phyloP scores from a whole-genome alignment of 371 early-diverging fungal genomes.

The Rhizopus arrhizus region DNA sequence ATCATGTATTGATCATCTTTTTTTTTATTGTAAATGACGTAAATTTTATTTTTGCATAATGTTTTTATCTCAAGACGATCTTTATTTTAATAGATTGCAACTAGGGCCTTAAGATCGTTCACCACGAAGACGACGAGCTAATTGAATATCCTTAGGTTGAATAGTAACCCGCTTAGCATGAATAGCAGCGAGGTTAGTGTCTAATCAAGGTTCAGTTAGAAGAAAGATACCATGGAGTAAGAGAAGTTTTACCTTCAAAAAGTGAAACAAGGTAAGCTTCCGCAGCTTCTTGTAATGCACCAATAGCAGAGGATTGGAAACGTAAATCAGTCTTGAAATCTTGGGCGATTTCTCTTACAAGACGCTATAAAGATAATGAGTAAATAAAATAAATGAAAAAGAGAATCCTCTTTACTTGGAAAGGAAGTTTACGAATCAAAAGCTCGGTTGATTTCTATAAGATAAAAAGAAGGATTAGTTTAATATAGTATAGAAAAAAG shows the following conservation, averaged over 20 bases:
- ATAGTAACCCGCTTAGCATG: conserved; percentile 99
- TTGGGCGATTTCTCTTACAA: conserved; percentile 93
- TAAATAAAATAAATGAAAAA: neutral
- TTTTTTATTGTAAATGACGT: too few relatives aligned
- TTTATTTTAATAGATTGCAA: too few relatives aligned
- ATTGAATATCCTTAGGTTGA: conserved; percentile 97
- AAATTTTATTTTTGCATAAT: too few relatives aligned
- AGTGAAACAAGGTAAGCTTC: conserved; percentile 95
- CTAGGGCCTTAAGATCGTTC: conserved; percentile 67
- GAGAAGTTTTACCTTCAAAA: conserved; percentile 73
- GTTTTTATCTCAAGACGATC: too few relatives aligned
- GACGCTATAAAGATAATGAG: conserved; percentile 46
- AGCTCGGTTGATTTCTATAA: conserved; percentile 87
- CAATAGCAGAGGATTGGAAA: conserved; percentile 96
- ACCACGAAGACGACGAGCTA: conserved; percentile 93
- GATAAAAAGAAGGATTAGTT: neutral
- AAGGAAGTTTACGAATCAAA: conserved; percentile 95
- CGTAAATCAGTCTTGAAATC: conserved; percentile 96
- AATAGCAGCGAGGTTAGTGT: conserved; percentile 97
- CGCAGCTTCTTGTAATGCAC: conserved; percentile 96
- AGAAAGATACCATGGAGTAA: neutral
- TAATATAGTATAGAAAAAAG: neutral
- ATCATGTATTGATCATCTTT: too few relatives aligned
- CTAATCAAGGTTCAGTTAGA: conserved; percentile 24
- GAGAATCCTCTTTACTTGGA: conserved; percentile 64